Base-by-base conservation (phyloP, 805 yeast genomes). In the Teunomyces cretensis region DNA sequence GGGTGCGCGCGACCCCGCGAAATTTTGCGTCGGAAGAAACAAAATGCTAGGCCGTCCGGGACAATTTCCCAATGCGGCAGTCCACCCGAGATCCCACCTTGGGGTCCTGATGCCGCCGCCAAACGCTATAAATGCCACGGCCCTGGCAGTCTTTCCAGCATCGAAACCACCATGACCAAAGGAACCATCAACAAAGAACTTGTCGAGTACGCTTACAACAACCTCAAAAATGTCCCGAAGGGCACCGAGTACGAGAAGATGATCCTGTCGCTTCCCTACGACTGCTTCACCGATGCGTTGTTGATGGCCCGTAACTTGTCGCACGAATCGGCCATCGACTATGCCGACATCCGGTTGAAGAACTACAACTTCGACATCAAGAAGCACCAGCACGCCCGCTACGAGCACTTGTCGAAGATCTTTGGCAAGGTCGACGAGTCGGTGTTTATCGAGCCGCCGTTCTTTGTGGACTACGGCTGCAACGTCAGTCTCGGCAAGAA, bases 401-500 rank as follows among this genome's bases (percentile, higher is more conserved):
- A 42, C 19, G 64, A 58, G 13, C 60, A 60, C 49, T 56, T 80
- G 19, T 48, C 50, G 11, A 57, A 57, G 14, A 60, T 83, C 14
- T 70, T 84, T 40, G 89, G 89, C 9, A 60, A 62, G 31, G 55
- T 69, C 17, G 79, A 77, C 37, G 51, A 64, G 9, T 62, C 65
- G 41, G 47, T 60, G 11, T 69, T 61, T 48, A 57, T 82, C 30
- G 88, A 84, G 61, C 74, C 83, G 1, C 88, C 88, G 5, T 75
- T 80, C 53, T 67, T 50, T 48, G 78, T 82, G 33, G 91, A 86
- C 59, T 85, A 83, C 55, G 92, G 91, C 0, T 76, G 69, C 60
- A 86, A 85, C 61, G 66, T 77, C 30, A 60, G 58, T 12, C 51
- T 83, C 13, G 91, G 89, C 1, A 75, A 81, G 46, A 60, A 65